Conservation (phyloP, 2,329 filamentous ascomycete species). For the Tricladium varicosporioides region DNA sequence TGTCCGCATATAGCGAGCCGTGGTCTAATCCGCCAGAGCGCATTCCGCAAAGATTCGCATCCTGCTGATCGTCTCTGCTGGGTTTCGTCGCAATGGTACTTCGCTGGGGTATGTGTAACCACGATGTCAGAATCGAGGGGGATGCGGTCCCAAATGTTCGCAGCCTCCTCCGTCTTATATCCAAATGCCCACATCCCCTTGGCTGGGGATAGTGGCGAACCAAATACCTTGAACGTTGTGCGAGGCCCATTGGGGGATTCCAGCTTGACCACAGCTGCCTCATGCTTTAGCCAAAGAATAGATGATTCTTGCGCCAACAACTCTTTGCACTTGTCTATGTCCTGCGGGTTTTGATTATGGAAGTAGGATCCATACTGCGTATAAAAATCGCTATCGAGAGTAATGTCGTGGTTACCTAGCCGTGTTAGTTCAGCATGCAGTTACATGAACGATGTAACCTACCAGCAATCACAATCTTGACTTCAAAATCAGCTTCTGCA, state of each 20-base stretch:
- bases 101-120: constrained; percentile 68
- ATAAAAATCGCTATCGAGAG: constrained; percentile 65
- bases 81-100: constrained; percentile 55
- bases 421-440: constrained; percentile 13
- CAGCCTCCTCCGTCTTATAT: constrained; percentile 46
- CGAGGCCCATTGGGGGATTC: constrained; percentile 50
- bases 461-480: constrained; percentile 71
- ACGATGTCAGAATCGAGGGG: constrained; percentile 63
- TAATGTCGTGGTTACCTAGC: constrained; percentile 72
- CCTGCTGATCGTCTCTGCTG: constrained; percentile 45
- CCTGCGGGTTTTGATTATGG: constrained; percentile 56
- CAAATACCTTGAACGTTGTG: constrained; percentile 66
- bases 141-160: constrained; percentile 57
- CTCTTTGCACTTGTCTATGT: constrained; percentile 49
- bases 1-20: constrained; percentile 69
- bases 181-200: constrained; percentile 65
- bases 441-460: constrained; percentile 16
- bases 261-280: constrained; percentile 53
- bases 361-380: constrained; percentile 49
- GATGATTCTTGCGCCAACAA: constrained; percentile 44
- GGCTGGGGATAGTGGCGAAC: constrained; percentile 64
- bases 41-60: constrained; percentile 57
- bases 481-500: constrained; percentile 63
- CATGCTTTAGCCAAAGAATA: constrained; percentile 65
- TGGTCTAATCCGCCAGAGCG: constrained; percentile 61